Conservation (phyloP, 2,329 filamentous ascomycete genomes). For the Scedosporium dehoogii region DNA sequence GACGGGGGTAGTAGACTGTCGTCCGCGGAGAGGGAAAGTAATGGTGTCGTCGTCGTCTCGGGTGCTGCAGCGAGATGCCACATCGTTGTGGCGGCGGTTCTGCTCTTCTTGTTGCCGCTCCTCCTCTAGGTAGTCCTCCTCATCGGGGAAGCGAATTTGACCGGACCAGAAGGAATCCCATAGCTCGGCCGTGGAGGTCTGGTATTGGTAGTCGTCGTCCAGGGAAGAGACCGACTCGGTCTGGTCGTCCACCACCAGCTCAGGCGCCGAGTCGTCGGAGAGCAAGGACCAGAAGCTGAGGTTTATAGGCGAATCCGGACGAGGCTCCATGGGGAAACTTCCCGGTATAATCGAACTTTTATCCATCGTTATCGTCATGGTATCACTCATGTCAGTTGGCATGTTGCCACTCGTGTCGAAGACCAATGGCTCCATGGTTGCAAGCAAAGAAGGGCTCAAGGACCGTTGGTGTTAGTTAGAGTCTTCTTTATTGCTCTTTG, state of each 20-base stretch:
- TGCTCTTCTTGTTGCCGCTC: neutral
- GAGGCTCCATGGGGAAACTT: neutral
- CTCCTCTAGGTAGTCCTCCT: neutral
- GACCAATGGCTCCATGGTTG: neutral
- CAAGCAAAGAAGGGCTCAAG: neutral
- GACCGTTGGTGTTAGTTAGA: neutral
- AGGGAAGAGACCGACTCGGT: slow-evolving; percentile 4
- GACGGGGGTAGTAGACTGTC: neutral
- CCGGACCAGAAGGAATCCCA: slow-evolving; percentile 42
- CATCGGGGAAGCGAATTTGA: neutral
- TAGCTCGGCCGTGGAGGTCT: slow-evolving; percentile 31
- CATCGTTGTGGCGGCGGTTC: neutral
- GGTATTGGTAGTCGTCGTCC: slow-evolving; percentile 38
- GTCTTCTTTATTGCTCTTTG: neutral
- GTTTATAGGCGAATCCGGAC: neutral
- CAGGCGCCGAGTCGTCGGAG: slow-evolving; percentile 6
- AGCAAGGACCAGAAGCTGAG: slow-evolving; percentile 1
- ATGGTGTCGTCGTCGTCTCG: neutral
- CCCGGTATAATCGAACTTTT: neutral
- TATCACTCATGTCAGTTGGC: neutral
- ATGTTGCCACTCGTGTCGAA: neutral
- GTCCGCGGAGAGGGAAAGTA: neutral
- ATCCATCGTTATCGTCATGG: neutral
- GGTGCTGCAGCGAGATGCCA: neutral
- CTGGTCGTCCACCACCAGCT: slow-evolving; percentile 5